A percentile compares a stretch with the other conserved stretches of the same genome.
Evolutionary conservation across 2,329 filamentous ascomycete species (phyloP).

Genomic region (Pseudogymnoascus sp.): DNA sequence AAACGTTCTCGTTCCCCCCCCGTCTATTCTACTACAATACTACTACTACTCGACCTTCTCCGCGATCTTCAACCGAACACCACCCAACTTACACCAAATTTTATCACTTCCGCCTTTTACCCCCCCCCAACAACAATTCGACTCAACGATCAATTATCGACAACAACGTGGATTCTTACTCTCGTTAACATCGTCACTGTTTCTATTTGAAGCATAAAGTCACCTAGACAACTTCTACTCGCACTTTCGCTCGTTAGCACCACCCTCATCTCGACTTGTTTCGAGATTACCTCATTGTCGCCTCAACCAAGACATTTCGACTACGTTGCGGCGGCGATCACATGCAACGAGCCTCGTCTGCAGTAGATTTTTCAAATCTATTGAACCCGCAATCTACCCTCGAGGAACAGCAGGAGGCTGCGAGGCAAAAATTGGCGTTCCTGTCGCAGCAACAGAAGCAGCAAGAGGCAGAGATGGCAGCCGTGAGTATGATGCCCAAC

Average conservation of each 20-base stretch:
- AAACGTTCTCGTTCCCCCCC: neutral
- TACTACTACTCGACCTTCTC: neutral
- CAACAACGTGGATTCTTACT: neutral
- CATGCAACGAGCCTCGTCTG: conserved; percentile 68
- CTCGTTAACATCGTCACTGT: neutral
- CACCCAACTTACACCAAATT: neutral
- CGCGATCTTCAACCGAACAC: neutral
- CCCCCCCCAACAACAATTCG: neutral
- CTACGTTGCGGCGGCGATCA: conserved; percentile 38
- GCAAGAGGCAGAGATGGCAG: conserved; percentile 41
- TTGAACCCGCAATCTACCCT: conserved; percentile 50
- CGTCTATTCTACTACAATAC: neutral
- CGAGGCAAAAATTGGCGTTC: conserved; percentile 24
- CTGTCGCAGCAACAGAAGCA: conserved; percentile 24
- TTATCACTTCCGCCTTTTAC: neutral
- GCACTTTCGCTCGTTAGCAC: neutral
- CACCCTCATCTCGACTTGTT: neutral
- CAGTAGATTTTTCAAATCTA: conserved; percentile 67
- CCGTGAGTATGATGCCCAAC: conserved; percentile 32
- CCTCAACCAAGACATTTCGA: neutral
- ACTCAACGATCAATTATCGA: neutral
- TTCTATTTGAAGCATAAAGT: neutral
- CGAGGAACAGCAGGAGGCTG: conserved; percentile 26
- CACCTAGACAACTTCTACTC: neutral
- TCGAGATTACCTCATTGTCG: neutral